Percentiles rank a stretch among this genome's conserved stretches.
Evolutionary conservation across 352 stramenopile species (phyloP).

Genomic region (Thalassiosira livingstoniorum): DNA sequence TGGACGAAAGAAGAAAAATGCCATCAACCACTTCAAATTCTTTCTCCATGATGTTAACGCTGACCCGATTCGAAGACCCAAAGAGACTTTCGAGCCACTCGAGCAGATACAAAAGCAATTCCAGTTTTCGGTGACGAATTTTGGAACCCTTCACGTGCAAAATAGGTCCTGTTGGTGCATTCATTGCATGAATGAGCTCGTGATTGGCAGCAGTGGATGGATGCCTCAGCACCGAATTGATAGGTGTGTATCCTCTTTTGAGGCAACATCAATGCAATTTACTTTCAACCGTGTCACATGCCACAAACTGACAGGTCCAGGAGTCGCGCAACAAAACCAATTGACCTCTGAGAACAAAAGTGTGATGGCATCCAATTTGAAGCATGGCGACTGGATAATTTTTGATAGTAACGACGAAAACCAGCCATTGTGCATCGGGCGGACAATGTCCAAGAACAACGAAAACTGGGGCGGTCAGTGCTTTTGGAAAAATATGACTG

Average conservation of each 20-base stretch:
- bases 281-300: not conserved
- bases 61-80: slow-evolving; percentile 6
- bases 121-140: not conserved
- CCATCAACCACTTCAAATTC: slow-evolving; percentile 5
- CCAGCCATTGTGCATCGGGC: slow-evolving; percentile 8
- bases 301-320: not conserved
- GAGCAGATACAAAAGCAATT: not conserved
- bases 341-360: not conserved
- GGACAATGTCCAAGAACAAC: slow-evolving; percentile 4
- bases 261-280: not conserved
- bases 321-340: not conserved
- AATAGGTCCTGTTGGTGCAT: slow-evolving; percentile 9
- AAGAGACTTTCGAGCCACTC: not conserved
- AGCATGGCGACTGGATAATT: not conserved
- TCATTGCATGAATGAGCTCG: not conserved
- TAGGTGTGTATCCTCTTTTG: not conserved
- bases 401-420: not conserved
- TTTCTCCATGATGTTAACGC: not conserved
- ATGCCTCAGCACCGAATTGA: not conserved
- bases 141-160: not conserved
- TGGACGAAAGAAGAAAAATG: not conserved
- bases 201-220: not conserved
- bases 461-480: not conserved
- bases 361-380: not conserved
- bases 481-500: not conserved